Conservation (phyloP, 2,329 filamentous ascomycete genomes). For the Kalaharituber pfeilii region DNA sequence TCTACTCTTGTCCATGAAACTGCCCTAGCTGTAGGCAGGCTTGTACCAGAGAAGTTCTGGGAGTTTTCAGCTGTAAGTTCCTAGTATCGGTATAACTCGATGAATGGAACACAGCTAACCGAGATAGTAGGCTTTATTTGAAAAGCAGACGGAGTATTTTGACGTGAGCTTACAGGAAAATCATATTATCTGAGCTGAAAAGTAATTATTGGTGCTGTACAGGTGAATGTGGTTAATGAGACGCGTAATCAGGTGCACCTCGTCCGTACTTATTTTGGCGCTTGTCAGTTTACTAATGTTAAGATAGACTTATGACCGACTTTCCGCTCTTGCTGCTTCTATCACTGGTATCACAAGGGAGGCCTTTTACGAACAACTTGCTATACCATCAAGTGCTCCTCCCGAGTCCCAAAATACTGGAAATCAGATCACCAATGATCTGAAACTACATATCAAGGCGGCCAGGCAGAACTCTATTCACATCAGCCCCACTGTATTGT, state of each 20-base stretch:
- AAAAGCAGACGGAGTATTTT: conserved; percentile 59
- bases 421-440: conserved; percentile 64
- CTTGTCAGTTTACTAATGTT: too few relatives aligned
- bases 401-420: conserved; percentile 56
- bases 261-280: too few relatives aligned
- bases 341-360: conserved; percentile 40
- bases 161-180: conserved; percentile 32
- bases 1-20: conserved; percentile 70
- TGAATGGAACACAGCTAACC: neutral
- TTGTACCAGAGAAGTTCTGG: conserved; percentile 60
- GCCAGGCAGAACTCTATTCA: conserved; percentile 66
- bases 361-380: conserved; percentile 51
- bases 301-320: conserved; percentile 49
- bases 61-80: conserved; percentile 45
- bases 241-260: conserved; percentile 58
- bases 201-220: too few relatives aligned
- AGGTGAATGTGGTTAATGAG: conserved; percentile 61
- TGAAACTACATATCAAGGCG: conserved; percentile 71
- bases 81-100: neutral
- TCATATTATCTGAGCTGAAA: too few relatives aligned
- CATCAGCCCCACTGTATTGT: conserved; percentile 77
- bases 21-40: conserved; percentile 56
- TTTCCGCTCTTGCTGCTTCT: conserved; percentile 50
- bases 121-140: conserved; percentile 31
- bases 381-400: conserved; percentile 48